Percentiles rank a stretch among this genome's conserved stretches.
Evolutionary conservation across 305 asterid genomes (phyloP).

Genomic region (Solanum aculeatissimum): DNA sequence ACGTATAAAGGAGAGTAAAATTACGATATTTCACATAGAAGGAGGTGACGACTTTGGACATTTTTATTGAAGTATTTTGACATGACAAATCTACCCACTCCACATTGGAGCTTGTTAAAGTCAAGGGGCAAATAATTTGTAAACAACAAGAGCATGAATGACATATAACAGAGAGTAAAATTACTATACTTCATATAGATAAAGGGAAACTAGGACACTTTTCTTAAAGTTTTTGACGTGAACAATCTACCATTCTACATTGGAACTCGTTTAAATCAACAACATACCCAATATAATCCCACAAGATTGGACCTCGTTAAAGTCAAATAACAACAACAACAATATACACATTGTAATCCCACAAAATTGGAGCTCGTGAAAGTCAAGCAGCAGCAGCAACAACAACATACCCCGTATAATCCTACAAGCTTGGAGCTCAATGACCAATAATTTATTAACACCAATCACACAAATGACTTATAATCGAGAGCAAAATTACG

Average conservation of each 20-base stretch:
- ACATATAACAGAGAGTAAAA: not conserved
- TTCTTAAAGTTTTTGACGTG: not conserved
- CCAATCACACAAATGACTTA: not conserved
- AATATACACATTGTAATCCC: too few species aligned
- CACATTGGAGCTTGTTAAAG: not conserved
- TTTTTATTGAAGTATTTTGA: not conserved
- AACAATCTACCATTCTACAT: not conserved
- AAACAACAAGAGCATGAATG: not conserved
- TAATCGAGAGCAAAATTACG: not conserved
- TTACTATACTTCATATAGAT: not conserved
- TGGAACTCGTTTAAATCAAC: not conserved
- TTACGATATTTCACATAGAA: not conserved
- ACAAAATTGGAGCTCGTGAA: not conserved
- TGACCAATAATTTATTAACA: not conserved
- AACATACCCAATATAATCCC: too few species aligned
- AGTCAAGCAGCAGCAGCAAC: not conserved
- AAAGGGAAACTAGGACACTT: not conserved
- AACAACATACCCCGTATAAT: not conserved
- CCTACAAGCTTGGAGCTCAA: not conserved
- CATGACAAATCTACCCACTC: not conserved
- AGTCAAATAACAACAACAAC: not conserved
- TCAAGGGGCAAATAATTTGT: not conserved
- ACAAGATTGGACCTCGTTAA: not conserved
- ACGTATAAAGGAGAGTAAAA: not conserved
- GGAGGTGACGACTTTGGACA: not conserved